These are phyloP conservation scores for Boletellus deceptivus DNA, from an alignment of 1,284 basidiomycete species.

Conservation along the genomic window DNA sequence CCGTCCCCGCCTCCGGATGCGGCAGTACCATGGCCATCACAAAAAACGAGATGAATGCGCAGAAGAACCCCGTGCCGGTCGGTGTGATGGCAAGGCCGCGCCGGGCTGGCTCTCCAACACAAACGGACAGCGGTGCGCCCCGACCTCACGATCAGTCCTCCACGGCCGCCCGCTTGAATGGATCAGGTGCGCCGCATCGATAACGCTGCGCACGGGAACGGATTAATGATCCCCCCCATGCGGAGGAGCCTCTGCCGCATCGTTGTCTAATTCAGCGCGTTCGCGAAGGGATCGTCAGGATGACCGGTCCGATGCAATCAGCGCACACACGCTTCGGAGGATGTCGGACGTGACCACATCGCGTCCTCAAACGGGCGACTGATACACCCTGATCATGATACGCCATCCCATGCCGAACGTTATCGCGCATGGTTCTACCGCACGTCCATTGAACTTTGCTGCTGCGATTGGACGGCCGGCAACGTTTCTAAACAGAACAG, in stretches of 20 bases:
- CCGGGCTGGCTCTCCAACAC: neutral
- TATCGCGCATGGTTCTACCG: too few relatives aligned
- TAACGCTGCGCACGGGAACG: constrained; percentile 14
- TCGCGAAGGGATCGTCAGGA: constrained; percentile 37
- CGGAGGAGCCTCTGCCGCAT: constrained; percentile 18
- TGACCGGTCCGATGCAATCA: constrained; percentile 29
- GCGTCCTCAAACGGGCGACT: constrained; percentile 11
- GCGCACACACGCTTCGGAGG: constrained; percentile 19
- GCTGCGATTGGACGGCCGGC: too few relatives aligned
- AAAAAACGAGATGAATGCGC: neutral
- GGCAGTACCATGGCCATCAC: constrained; percentile 15
- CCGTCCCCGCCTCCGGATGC: constrained; percentile 18
- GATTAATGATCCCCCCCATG: constrained; percentile 29
- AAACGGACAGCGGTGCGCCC: neutral
- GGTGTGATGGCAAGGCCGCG: constrained; percentile 20
- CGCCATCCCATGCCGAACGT: constrained; percentile 10
- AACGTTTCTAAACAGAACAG: too few relatives aligned
- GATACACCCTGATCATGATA: constrained; percentile 23
- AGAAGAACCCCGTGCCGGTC: constrained; percentile 22
- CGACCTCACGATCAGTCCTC: constrained; percentile 20
- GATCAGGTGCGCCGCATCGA: constrained; percentile 21
- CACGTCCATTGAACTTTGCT: too few relatives aligned
- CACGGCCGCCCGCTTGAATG: constrained; percentile 11
- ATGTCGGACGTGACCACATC: constrained; percentile 30
- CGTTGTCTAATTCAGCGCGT: constrained; percentile 19